These are phyloP conservation scores for Polytrichum formosum DNA, from an alignment of 225 moss, liverwort and hornwort species.

Conservation along the genomic window DNA sequence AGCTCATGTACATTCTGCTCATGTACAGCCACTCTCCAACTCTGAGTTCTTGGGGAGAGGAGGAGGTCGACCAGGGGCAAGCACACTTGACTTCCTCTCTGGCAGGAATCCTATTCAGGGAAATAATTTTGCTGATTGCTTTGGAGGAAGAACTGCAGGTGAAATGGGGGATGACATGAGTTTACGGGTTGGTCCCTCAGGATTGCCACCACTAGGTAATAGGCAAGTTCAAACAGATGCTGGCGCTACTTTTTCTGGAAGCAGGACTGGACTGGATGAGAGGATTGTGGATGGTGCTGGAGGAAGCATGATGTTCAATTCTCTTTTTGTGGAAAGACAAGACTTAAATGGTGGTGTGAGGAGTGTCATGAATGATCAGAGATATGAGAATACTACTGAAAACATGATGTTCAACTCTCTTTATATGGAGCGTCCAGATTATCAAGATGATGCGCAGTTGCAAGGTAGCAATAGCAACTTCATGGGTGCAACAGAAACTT, in stretches of 20 bases:
- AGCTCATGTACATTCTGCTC: conserved; percentile 54
- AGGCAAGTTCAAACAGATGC: conserved; percentile 38
- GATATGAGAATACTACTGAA: conserved; percentile 33
- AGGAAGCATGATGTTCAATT: conserved; percentile 36
- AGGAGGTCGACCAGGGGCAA: conserved; percentile 25
- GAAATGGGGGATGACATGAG: conserved; percentile 35
- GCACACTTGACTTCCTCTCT: conserved; percentile 39
- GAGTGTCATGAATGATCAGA: conserved; percentile 46
- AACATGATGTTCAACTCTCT: conserved; percentile 48
- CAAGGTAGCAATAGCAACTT: conserved; percentile 43
- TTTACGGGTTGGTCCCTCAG: conserved; percentile 39
- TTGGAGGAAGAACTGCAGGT: conserved; percentile 36
- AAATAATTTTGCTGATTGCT: conserved; percentile 29
- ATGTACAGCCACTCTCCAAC: conserved; percentile 35
- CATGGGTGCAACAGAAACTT: conserved; percentile 36
- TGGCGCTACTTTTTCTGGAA: conserved; percentile 28
- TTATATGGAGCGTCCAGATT: conserved; percentile 40
- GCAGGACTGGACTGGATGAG: conserved; percentile 45
- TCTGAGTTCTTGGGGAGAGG: conserved; percentile 37
- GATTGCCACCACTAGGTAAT: conserved; percentile 38
- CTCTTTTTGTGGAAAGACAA: conserved; percentile 43
- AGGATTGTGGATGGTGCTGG: conserved; percentile 27
- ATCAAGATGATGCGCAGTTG: conserved; percentile 35
- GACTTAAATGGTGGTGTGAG: conserved; percentile 33
- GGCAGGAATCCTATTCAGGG: conserved; percentile 39